Base-by-base conservation (phyloP, 164 flowering plant species). In the Vitis riparia region DNA sequence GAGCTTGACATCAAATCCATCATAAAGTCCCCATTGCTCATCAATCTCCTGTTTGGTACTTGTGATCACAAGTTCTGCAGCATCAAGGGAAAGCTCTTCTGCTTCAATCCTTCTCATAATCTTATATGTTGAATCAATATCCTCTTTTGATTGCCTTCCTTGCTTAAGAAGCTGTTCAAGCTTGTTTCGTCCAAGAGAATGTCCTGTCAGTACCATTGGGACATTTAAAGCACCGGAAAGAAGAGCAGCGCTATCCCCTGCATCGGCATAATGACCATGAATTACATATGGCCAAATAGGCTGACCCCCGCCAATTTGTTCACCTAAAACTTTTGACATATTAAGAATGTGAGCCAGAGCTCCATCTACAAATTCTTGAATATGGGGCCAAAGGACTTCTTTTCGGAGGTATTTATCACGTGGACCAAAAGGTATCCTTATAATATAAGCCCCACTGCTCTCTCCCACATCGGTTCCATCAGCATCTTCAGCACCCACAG, bases 251-350 rank as follows among this genome's bases (percentile, higher is more conserved):
- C 92, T 84, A 75, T 93, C 98, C 58, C 98, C 98, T 29, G 98
- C 98, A 82, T 93, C 98, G 0, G 98, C 98, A 76, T 93, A 93
- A 68, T 93, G 98, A 1, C 95, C 98, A 74, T 93, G 98, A 70
- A 91, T 87, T 14, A 92, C 98, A 67, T 88, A 89, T 0, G 98
- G 98, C 98, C 96, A 94, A 19, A 94, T 79, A 8, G 97, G 96
- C 13, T 81, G 84, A 3, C 92, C 97, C 8, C 70, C 79, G 55
- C 94, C 93, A 68, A 94, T 89, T 76, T 90, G 97, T 68, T 94
- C 98, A n/a, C 93, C 91, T 72, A 94, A 73, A 52, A 80, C 97
- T 75, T 80, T 88, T 0, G 98, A 90, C 97, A 92, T 90, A 55
- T 94, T 91, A 27, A 92, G 86, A 68, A 92, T 82, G 73, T 94